Conservation (phyloP, 192 early-diverging fungal genomes). For the Backusella tarrabulga region DNA sequence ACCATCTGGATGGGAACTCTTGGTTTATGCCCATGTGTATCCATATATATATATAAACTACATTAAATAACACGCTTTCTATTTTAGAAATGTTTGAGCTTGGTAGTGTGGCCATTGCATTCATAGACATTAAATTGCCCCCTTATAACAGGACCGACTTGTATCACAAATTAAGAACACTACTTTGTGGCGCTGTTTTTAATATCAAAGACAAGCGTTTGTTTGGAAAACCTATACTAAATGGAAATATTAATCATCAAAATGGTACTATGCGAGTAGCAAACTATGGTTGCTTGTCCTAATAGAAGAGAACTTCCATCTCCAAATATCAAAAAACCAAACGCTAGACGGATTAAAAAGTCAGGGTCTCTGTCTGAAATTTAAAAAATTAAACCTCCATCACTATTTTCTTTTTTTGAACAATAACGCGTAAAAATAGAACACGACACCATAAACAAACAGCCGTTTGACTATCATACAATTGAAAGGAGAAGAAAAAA, state of each 20-base stretch:
- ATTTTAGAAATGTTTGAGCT: no score
- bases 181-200: no score
- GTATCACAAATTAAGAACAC: no score
- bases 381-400: not conserved
- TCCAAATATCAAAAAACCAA: not conserved
- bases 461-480: not conserved
- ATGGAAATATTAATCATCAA: not conserved
- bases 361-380: conserved; percentile 3
- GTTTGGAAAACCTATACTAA: no score
- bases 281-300: not conserved
- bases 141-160: no score
- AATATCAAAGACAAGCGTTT: no score
- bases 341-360: not conserved
- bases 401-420: not conserved
- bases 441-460: not conserved
- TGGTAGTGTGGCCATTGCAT: no score
- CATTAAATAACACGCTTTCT: no score
- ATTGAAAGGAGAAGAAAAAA: not conserved
- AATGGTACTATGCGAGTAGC: not conserved
- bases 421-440: not conserved
- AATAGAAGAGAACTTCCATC: not conserved
- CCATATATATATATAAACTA: no score
- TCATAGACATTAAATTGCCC: no score
- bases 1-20: no score
- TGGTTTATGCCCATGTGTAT: no score